Conservation (phyloP, 306 rosid species). For the Lablab purpureus region DNA sequence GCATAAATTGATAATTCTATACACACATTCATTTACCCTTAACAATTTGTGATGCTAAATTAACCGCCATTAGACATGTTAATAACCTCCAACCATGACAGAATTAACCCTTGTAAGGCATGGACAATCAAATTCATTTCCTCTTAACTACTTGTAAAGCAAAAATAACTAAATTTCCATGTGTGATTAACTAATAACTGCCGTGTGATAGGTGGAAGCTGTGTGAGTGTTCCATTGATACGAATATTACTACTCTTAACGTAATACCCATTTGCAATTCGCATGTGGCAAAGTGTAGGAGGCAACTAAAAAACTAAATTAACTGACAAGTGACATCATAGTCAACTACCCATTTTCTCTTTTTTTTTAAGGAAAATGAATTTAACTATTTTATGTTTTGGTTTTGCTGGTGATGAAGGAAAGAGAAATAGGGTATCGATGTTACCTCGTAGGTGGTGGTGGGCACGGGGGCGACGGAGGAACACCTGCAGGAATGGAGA, state of each 20-base stretch:
- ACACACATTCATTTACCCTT: not conserved
- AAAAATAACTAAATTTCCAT: too few species aligned
- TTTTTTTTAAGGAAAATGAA: too few species aligned
- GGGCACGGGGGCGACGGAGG: conserved; percentile 64
- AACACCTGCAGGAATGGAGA: conserved; percentile 55
- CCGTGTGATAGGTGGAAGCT: not conserved
- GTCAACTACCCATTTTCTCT: not conserved
- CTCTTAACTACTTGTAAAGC: not conserved
- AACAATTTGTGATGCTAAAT: not conserved
- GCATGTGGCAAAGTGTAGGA: not conserved
- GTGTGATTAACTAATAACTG: too few species aligned
- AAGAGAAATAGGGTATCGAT: conserved; percentile 11
- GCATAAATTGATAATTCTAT: not conserved
- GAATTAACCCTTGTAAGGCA: not conserved
- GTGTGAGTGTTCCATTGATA: not conserved
- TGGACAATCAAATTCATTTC: not conserved
- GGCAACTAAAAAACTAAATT: not conserved
- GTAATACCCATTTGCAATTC: not conserved
- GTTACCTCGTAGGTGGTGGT: conserved; percentile 74
- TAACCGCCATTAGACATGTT: not conserved
- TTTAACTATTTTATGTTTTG: not conserved
- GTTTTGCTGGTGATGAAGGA: not conserved
- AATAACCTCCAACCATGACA: not conserved
- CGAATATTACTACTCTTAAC: not conserved
- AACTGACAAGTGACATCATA: conserved; percentile 2